phyloP scores from a whole-genome alignment of 1,139 yeast species.

The Saccharomyces hybrid region DNA sequence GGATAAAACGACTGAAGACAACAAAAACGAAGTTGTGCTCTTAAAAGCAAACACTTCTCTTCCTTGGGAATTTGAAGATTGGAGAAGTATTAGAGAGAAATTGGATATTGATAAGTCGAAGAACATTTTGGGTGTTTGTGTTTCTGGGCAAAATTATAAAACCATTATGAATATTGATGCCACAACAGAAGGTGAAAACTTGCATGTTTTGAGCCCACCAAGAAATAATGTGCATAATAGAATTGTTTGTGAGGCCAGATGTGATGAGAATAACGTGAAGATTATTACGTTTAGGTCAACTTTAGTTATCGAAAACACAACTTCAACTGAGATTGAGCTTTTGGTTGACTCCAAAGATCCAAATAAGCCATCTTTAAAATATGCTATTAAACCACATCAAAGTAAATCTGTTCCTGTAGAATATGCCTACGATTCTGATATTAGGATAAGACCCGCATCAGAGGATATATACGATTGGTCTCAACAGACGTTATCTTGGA shows the following conservation, averaged over 20 bases:
- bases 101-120: slow-evolving; percentile 57
- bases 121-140: slow-evolving; percentile 54
- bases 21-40: slow-evolving; percentile 28
- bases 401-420: slow-evolving; percentile 66
- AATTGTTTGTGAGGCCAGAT: slow-evolving; percentile 58
- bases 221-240: slow-evolving; percentile 61
- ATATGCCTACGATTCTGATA: slow-evolving; percentile 49
- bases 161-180: slow-evolving; percentile 49
- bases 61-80: slow-evolving; percentile 94
- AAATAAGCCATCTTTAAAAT: slow-evolving; percentile 10
- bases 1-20: slow-evolving; percentile 47
- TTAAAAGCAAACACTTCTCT: slow-evolving; percentile 46
- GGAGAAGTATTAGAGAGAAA: slow-evolving; percentile 80
- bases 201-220: slow-evolving; percentile 62
- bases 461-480: slow-evolving; percentile 63
- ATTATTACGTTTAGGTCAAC: slow-evolving; percentile 71
- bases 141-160: slow-evolving; percentile 48
- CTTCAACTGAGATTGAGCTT: slow-evolving; percentile 52
- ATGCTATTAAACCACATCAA: slow-evolving; percentile 44
- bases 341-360: slow-evolving; percentile 32
- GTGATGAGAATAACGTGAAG: slow-evolving; percentile 74
- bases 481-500: slow-evolving; percentile 55
- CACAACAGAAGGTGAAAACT: slow-evolving; percentile 76
- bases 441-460: slow-evolving; percentile 53
- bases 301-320: slow-evolving; percentile 55